Conservation (phyloP, 495 filamentous ascomycete genomes). For the Podospora pseudocomata region DNA sequence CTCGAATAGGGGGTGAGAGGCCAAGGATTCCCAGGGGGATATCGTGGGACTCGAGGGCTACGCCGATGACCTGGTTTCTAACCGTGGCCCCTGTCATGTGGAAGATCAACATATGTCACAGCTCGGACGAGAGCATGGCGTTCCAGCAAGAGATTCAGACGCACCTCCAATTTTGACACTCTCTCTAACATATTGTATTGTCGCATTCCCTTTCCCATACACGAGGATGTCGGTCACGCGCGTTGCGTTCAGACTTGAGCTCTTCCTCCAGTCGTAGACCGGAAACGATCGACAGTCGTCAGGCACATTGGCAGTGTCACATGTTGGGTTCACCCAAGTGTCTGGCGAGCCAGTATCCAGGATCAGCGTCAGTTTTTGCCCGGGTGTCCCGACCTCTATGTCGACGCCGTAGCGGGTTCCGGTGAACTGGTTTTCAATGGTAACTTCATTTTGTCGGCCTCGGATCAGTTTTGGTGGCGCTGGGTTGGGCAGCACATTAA, state of each 20-base stretch:
- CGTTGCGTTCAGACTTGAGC: conserved; percentile 30
- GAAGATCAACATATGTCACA: background rate
- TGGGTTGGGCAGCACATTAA: conserved; percentile 7
- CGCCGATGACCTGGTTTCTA: conserved; percentile 40
- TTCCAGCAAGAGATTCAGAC: background rate
- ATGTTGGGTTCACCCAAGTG: conserved; percentile 44
- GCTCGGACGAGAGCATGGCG: background rate
- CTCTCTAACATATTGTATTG: conserved; percentile 40
- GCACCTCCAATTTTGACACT: conserved; percentile 39
- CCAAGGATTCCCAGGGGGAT: conserved; percentile 68
- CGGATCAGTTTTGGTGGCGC: conserved; percentile 2
- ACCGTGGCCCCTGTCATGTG: conserved; percentile 31
- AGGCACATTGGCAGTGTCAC: conserved; percentile 26
- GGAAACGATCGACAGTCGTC: conserved; percentile 30
- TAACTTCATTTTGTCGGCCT: conserved; percentile 18
- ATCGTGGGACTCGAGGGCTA: conserved; percentile 34
- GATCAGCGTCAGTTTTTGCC: conserved; percentile 34
- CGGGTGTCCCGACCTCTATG: conserved; percentile 20
- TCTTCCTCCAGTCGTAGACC: conserved; percentile 33
- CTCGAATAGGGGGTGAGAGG: conserved; percentile 53
- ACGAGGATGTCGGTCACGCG: conserved; percentile 25
- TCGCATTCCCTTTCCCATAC: conserved; percentile 41
- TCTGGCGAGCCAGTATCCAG: conserved; percentile 45
- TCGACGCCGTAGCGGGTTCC: conserved; percentile 22
- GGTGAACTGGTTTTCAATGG: conserved; percentile 10